Percentiles rank a stretch among this genome's conserved stretches.
Conservation (phyloP, 2,329 filamentous ascomycete genomes). For the Arthrinium phaeospermum region DNA sequence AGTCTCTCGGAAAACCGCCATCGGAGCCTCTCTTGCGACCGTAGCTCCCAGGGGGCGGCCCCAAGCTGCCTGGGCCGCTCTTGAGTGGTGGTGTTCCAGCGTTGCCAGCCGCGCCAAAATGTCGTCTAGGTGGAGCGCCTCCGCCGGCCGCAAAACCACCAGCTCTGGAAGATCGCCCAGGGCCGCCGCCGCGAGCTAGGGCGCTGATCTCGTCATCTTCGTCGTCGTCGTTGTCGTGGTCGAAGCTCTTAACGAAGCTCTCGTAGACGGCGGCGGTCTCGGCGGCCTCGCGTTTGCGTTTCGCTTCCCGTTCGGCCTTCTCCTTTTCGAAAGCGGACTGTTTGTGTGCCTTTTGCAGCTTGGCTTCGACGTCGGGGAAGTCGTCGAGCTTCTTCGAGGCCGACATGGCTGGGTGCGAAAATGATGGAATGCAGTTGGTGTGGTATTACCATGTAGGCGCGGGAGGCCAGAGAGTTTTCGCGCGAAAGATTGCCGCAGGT, state of each 20-base stretch:
- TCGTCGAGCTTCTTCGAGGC: conserved; percentile 53
- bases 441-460: background rate
- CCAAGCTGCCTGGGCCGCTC: conserved; percentile 68
- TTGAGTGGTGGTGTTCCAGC: conserved; percentile 51
- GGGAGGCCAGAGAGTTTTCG: background rate
- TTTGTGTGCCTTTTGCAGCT: conserved; percentile 80
- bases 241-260: conserved; percentile 84
- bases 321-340: conserved; percentile 89
- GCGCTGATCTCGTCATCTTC: conserved; percentile 33
- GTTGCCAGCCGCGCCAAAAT: conserved; percentile 64
- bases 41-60: conserved; percentile 55
- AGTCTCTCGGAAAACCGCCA: conserved; percentile 46
- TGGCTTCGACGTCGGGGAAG: conserved; percentile 77
- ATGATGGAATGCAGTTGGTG: conserved; percentile 23
- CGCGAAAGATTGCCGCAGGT: background rate
- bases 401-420: conserved; percentile 43
- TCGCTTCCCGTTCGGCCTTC: conserved; percentile 87
- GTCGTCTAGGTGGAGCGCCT: conserved; percentile 57
- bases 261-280: conserved; percentile 88
- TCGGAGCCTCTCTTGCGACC: conserved; percentile 61
- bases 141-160: conserved; percentile 26
- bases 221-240: conserved; percentile 61
- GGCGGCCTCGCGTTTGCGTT: conserved; percentile 80
- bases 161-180: conserved; percentile 37
- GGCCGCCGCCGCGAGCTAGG: conserved; percentile 34